Evolutionary conservation across 1,284 basidiomycete genomes (phyloP).

Genomic region (Sporisorium graminicola): DNA sequence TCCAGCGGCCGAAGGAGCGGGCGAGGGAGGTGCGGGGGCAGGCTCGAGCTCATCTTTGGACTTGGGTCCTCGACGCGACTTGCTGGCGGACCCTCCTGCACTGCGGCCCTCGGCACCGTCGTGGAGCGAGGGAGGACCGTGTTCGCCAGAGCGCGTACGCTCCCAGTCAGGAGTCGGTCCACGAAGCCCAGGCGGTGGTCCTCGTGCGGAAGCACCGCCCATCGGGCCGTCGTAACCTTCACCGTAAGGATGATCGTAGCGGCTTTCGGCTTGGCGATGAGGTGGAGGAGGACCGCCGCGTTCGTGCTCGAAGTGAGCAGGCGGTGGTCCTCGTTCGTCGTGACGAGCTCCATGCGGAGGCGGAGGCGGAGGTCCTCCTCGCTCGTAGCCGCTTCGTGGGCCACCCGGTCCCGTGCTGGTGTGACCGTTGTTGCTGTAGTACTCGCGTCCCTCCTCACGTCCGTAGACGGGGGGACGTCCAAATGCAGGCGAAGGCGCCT

Average conservation of each 20-base stretch:
- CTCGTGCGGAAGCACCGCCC: slow-evolving; percentile 17
- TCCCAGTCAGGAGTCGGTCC: slow-evolving; percentile 49
- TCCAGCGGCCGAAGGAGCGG: slow-evolving; percentile 43
- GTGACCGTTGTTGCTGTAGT: slow-evolving; percentile 44
- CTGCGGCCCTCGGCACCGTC: slow-evolving; percentile 27
- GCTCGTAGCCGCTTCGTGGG: slow-evolving; percentile 39
- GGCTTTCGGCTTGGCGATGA: slow-evolving; percentile 21
- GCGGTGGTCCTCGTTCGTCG: slow-evolving; percentile 43
- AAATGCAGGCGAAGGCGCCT: slow-evolving; percentile 51
- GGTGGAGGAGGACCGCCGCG: slow-evolving; percentile 36
- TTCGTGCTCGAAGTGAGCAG: slow-evolving; percentile 35
- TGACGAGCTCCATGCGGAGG: slow-evolving; percentile 33
- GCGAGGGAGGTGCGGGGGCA: slow-evolving; percentile 36
- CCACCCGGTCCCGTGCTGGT: slow-evolving; percentile 29
- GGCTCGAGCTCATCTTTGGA: slow-evolving; percentile 45
- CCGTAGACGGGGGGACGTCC: slow-evolving; percentile 46
- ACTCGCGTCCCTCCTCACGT: slow-evolving; percentile 44
- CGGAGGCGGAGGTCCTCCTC: slow-evolving; percentile 13
- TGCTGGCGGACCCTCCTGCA: slow-evolving; percentile 20
- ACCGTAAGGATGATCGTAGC: slow-evolving; percentile 31
- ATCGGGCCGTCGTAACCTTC: slow-evolving; percentile 31
- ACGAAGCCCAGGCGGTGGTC: slow-evolving; percentile 27
- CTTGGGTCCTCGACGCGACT: slow-evolving; percentile 43
- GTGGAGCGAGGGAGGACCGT: slow-evolving; percentile 20
- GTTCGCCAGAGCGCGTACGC: slow-evolving; percentile 29